Base-by-base conservation (phyloP, 768 basidiomycete species). In the Auricularia heimuer region DNA sequence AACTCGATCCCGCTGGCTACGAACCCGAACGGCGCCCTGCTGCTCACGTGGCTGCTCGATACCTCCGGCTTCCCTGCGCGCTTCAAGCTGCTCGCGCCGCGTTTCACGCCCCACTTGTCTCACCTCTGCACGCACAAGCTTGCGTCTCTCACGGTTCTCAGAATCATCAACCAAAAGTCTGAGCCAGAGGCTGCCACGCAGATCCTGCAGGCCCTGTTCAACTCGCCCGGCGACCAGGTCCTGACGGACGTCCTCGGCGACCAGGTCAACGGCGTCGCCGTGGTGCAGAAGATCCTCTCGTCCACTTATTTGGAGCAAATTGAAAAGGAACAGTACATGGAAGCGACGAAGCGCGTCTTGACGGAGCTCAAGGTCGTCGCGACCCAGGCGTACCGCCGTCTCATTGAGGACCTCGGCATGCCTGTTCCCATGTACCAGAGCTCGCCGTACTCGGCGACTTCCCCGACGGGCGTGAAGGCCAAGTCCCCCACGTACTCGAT, bases 81-180 rank as follows among this genome's bases (percentile, higher is more conserved):
- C 54, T 99, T 97, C 80, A 87, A 89, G 65, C 80, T 99, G 61
- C 81, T 98, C 60, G 94, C 97, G 1, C 94, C 94, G 58, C 92
- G 96, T 61, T 96, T 99, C 76, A 93, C 94, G 0, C 93, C 97
- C 60, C 96, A 98, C 72, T 82, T 98, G 45, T 94, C 94, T 3
- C 95, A 98, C 75, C 82, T 98, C 65, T 98, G 95, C 80, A 97
- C 94, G 3, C 97, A 99, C 80, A 98, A 98, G 76, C 76, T 99
- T 70, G 96, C 97, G 0, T 97, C 94, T 2, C 81, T 95, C 68
- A 96, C 94, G 1, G 94, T 98, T 47, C 81, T 99, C 68, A 83
- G 95, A 73, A 93, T 99, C 70, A 89, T 98, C 75, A 98, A 98
- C 73, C 97, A 99, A 77, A 93, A 92, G 76, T 87, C 89, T 33